Evolutionary conservation across 2,329 filamentous ascomycete species (phyloP).

Genomic region (Endothia cerciana): DNA sequence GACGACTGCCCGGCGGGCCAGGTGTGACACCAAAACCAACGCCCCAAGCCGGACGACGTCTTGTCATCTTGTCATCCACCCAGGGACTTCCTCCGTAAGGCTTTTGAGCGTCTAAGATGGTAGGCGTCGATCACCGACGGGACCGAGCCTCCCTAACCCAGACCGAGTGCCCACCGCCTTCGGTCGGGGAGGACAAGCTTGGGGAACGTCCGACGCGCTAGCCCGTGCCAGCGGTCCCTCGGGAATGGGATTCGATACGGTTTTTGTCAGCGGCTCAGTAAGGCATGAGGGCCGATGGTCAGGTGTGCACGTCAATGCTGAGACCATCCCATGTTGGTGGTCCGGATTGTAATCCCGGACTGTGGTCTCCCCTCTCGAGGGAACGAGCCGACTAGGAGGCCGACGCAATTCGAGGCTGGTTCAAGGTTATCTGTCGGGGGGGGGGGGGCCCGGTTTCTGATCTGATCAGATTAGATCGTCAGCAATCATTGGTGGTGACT

Average conservation of each 20-base stretch:
- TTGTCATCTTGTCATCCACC: too few species aligned
- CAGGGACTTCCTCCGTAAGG: too few species aligned
- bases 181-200: conserved; percentile 28
- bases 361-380: not conserved
- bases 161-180: not conserved
- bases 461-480: conserved; percentile 30
- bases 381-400: not conserved
- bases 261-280: not conserved
- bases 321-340: not conserved
- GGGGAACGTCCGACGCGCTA: conserved; percentile 35
- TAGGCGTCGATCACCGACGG: conserved; percentile 6
- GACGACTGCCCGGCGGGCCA: not conserved
- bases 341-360: not conserved
- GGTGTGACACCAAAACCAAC: not conserved
- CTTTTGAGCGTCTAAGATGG: too few species aligned
- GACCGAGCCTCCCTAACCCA: not conserved
- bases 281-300: not conserved
- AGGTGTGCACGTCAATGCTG: not conserved
- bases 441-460: not conserved
- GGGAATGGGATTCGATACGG: not conserved
- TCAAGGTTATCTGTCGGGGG: not conserved
- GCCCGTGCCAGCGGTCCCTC: not conserved
- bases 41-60: not conserved
- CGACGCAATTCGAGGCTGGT: not conserved
- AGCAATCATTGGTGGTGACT: conserved; percentile 6